Evolutionary conservation across 1,284 basidiomycete species (phyloP), one percentile per base, ranked within the genome.

Genomic region (Gastroboletus turbinatus): DNA sequence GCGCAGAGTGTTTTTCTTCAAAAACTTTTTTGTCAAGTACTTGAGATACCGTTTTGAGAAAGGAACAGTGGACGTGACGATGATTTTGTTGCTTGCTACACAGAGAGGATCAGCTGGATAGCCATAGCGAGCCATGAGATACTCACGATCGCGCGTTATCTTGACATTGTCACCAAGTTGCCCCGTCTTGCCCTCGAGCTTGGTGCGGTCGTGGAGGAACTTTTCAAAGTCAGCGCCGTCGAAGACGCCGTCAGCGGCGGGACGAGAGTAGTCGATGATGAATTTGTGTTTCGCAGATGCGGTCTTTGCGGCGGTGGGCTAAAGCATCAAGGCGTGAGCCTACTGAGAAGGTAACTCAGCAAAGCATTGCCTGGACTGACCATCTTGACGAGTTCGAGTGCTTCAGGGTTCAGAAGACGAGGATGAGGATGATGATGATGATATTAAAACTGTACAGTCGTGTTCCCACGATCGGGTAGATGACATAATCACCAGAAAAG

Each of bases 11-110:
- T 91, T 91, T 82, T 93, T 94, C 80, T 95, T 95, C 76, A 96
- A 82, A 82, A 92, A 95, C 82, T 96, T 96, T 82, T 96, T 96
- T 57, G 94, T 96, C 62, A 96, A 82, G 78, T 96, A 96, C 77
- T 95, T 94, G 68, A 94, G 83, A 75, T 94, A 96, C 59, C 93
- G 83, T 78, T 96, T 96, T 56, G 94, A 96, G 77, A 96, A 89
- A 52, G 90, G 85, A 70, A 95, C 86, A 71, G 80, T 87, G 54
- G 92, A 88, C 48, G 87, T 85, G 61, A 96, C 83, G 57, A 85
- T 89, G 70, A 96, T 81, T 77, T 87, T 92, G 71, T 79, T 86
- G 74, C 84, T 87, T 69, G 82, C 82, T 88, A 53, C 14, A 25
- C 23, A 23, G 42, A 30, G 48, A 29, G 2, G 32, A 40, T 56